Evolutionary conservation across 441 rosid species (phyloP).

Genomic region (Pelargonium cotyledonis): DNA sequence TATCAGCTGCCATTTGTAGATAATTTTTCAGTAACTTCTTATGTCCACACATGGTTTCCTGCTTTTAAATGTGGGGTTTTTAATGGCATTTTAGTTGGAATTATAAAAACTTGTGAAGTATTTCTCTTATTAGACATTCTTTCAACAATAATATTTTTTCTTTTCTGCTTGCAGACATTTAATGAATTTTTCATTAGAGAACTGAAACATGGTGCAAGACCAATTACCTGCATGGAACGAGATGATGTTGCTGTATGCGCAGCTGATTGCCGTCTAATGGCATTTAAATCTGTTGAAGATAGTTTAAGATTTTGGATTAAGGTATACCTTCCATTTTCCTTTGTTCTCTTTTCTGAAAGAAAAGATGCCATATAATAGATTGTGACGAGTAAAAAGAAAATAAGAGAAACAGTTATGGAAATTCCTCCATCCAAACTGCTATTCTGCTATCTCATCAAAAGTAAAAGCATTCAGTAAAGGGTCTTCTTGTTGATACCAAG

Average conservation of each 20-base stretch:
- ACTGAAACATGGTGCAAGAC: conserved; percentile 75
- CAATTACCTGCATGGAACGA: conserved; percentile 44
- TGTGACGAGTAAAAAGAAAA: no score
- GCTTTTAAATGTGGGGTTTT: neutral
- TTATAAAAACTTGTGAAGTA: neutral
- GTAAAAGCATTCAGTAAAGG: neutral
- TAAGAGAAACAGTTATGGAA: no score
- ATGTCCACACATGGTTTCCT: neutral
- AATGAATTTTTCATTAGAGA: conserved; percentile 89
- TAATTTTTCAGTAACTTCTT: neutral
- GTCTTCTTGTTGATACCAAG: neutral
- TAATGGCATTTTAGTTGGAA: neutral
- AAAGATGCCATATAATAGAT: neutral
- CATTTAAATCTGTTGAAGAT: conserved; percentile 65
- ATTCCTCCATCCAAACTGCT: neutral
- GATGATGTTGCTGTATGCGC: conserved; percentile 67
- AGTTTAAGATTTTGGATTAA: conserved; percentile 80
- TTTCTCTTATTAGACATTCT: neutral
- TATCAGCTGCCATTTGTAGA: neutral
- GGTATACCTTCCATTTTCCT: conserved; percentile 32
- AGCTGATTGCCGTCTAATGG: conserved; percentile 87
- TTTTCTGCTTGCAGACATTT: conserved; percentile 52
- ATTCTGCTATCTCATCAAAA: neutral
- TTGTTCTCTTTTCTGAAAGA: neutral
- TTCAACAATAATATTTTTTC: neutral